Conservation (phyloP, 495 filamentous ascomycete genomes). For the Aspergillus wentii region DNA sequence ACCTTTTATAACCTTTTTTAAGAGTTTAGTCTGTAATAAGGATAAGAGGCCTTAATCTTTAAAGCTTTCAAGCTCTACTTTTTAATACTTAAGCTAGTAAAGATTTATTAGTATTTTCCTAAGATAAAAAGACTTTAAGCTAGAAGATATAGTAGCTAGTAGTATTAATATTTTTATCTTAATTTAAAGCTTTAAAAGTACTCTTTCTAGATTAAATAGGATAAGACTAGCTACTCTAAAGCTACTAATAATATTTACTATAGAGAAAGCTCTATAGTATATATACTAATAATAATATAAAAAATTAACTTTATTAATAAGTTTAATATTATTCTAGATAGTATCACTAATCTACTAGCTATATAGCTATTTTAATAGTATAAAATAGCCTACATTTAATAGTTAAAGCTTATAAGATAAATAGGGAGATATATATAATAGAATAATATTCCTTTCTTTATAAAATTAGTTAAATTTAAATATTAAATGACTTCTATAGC, state of each 20-base stretch:
- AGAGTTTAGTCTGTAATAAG: neutral
- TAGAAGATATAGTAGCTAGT: slow-evolving; percentile 1
- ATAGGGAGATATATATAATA: neutral
- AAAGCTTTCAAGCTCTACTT: no score
- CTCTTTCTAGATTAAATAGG: no score
- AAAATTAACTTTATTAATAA: neutral
- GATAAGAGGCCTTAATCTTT: no score
- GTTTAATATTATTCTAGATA: slow-evolving; percentile 1
- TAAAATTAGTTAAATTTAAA: neutral
- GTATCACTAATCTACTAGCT: neutral
- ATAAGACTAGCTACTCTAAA: no score
- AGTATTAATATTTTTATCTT: neutral
- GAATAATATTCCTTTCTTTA: neutral
- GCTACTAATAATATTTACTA: slow-evolving; percentile 1
- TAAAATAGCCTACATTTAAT: neutral
- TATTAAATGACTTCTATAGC: slow-evolving; percentile 1
- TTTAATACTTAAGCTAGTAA: no score
- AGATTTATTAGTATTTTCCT: no score
- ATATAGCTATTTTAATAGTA: slow-evolving; percentile 1
- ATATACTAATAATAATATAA: slow-evolving; percentile 1
- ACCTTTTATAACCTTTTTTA: neutral
- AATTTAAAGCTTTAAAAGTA: neutral
- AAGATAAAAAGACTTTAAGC: no score
- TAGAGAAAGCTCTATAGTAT: slow-evolving; percentile 1
- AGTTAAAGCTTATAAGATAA: neutral